phyloP scores from a whole-genome alignment of 2,329 filamentous ascomycete genomes.

The Pseudogymnoascus sp. region DNA sequence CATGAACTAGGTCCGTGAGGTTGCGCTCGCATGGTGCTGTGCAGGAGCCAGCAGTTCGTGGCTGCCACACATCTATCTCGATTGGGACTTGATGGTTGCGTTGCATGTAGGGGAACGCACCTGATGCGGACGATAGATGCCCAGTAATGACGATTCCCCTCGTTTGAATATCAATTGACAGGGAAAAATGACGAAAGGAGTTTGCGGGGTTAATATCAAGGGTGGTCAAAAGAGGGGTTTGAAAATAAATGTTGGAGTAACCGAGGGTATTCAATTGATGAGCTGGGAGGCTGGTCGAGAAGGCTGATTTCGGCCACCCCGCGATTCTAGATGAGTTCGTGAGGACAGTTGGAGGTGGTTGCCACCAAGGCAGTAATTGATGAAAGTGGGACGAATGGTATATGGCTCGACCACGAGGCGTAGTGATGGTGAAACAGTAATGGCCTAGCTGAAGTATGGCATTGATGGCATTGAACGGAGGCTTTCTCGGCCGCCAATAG shows the following conservation, averaged over 20 bases:
- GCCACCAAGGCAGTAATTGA: not conserved
- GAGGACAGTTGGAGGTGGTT: not conserved
- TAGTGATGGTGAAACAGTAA: not conserved
- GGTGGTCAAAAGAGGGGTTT: not conserved
- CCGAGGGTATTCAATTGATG: not conserved
- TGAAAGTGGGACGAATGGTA: not conserved
- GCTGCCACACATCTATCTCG: not conserved
- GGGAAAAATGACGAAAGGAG: not conserved
- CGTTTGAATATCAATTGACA: not conserved
- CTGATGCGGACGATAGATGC: not conserved
- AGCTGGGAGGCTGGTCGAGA: not conserved
- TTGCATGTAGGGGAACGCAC: not conserved
- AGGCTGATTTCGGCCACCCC: not conserved
- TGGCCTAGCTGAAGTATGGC: not conserved
- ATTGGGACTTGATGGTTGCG: not conserved
- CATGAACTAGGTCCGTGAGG: not conserved
- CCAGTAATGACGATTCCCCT: not conserved
- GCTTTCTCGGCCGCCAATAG: not conserved
- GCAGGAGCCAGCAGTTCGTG: conserved; percentile 1
- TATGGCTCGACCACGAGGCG: not conserved
- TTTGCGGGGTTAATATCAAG: not conserved
- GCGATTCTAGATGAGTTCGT: not conserved
- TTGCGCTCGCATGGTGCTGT: not conserved
- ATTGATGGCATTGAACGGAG: not conserved
- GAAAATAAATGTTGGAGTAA: not conserved